Base-by-base conservation (phyloP, 768 basidiomycete species). In the Agaricus bisporus region DNA sequence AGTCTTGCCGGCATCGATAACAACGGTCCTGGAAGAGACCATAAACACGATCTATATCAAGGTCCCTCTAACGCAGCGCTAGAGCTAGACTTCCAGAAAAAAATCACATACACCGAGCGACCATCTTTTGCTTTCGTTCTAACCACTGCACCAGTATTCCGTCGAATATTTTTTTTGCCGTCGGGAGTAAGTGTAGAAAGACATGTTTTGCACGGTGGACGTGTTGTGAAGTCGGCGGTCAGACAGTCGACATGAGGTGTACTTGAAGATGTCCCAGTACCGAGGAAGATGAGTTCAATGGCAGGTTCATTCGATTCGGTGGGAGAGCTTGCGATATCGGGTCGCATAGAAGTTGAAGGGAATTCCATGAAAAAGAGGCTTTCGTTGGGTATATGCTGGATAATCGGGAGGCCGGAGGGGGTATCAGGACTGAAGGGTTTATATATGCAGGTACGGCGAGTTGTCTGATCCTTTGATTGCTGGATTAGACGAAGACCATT, bases 1-100 rank as follows among this genome's bases (percentile, higher is more conserved):
- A 54, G 83, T 91, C 72, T 93, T 93, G 48, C 91, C 91, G 17
- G 83, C 87, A 68, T 93, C 91, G 60, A 93, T 82, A 12, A 92
- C 77, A 52, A 93, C 75, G 14, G 87, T 91, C 62, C 86, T 89
- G 55, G 41, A 45, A 42, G 29, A 63, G 54, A 38, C 45, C 10
- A 44, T 32, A 18, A 41, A 14, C n/a, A 26, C 9, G 22, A 36
- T 12, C 14, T 9, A 44, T 11, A 37, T 35, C 8, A 12, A 45
- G 32, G 32, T 32, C 32, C 0, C 11, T 32, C 8, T 32, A 2
- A 32, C 32, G 11, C 4, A 2, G 22, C 22, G 22, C 22, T 22
- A 22, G 22, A 22, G 2, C 32, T 11, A 32, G 11, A 32, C 32
- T 32, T 11, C 11, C 32, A 32, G 36, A 41, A 26, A 50, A 43